Evolutionary conservation across 495 filamentous ascomycete species (phyloP).

Genomic region (Cryomyces antarcticus): DNA sequence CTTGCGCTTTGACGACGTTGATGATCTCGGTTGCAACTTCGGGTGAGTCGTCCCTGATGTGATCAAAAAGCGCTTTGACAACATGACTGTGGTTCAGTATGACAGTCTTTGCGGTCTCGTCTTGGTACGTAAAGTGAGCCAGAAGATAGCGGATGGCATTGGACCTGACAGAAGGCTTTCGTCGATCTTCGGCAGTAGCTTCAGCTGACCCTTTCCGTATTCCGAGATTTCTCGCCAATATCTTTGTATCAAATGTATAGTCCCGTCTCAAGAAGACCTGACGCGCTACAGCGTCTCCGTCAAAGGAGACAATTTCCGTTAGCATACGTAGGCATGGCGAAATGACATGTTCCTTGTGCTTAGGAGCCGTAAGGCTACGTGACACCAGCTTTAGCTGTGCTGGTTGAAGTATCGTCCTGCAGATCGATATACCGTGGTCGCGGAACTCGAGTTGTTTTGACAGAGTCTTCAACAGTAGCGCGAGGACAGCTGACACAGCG

Average conservation of each 20-base stretch:
- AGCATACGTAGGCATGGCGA: conserved; percentile 65
- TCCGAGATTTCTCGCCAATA: conserved; percentile 40
- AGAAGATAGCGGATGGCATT: conserved; percentile 60
- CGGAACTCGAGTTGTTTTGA: conserved; percentile 49
- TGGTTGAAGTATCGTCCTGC: conserved; percentile 52
- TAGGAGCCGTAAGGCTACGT: conserved; percentile 48
- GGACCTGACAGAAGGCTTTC: conserved; percentile 50
- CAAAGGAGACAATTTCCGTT: conserved; percentile 56
- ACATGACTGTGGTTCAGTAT: conserved; percentile 55
- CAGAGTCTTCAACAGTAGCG: conserved; percentile 52
- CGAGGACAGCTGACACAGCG: conserved; percentile 51
- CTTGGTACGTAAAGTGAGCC: conserved; percentile 48
- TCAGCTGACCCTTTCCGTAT: conserved; percentile 20
- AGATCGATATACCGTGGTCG: conserved; percentile 47
- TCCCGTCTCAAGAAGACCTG: conserved; percentile 47
- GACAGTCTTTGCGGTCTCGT: conserved; percentile 47
- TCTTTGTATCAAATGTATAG: conserved; percentile 43
- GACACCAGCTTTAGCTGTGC: conserved; percentile 52
- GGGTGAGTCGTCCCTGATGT: conserved; percentile 51
- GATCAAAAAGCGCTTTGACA: conserved; percentile 42
- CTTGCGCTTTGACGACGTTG: conserved; percentile 36
- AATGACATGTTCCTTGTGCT: conserved; percentile 64
- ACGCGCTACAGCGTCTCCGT: conserved; percentile 57
- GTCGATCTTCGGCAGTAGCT: conserved; percentile 29
- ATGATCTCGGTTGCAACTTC: conserved; percentile 50